Evolutionary conservation across 2,329 filamentous ascomycete species (phyloP).

Genomic region (Dendryphion nanum): DNA sequence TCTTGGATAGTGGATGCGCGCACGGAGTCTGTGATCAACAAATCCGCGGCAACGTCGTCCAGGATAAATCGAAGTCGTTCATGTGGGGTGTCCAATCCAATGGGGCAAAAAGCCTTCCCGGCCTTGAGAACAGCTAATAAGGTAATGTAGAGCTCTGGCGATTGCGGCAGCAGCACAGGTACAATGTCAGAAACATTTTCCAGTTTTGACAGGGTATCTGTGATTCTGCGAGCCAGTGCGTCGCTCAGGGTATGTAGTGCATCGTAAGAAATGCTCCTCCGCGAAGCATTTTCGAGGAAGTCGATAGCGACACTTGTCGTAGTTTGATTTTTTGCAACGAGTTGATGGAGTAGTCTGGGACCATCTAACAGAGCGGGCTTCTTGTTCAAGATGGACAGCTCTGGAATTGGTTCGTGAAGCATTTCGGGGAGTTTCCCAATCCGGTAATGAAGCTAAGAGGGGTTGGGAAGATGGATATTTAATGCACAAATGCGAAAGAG

Average conservation of each 20-base stretch:
- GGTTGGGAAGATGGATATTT: background rate
- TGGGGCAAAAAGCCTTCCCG: constrained; percentile 81
- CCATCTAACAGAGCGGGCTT: constrained; percentile 54
- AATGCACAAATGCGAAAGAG: background rate
- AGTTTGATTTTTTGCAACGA: constrained; percentile 53
- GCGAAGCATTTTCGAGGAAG: constrained; percentile 54
- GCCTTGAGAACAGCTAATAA: constrained; percentile 76
- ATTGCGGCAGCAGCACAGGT: constrained; percentile 76
- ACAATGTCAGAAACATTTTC: constrained; percentile 53
- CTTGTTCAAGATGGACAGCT: constrained; percentile 54
- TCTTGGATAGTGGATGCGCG: constrained; percentile 43
- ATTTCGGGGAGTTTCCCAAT: constrained; percentile 21
- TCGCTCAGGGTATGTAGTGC: constrained; percentile 61
- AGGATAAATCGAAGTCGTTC: constrained; percentile 80
- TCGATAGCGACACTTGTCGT: constrained; percentile 57
- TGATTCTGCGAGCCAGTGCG: constrained; percentile 48
- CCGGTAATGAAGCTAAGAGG: constrained; percentile 8
- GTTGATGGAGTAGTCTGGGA: constrained; percentile 58
- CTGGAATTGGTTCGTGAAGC: constrained; percentile 15
- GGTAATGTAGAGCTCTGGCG: constrained; percentile 72
- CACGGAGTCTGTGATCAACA: constrained; percentile 64
- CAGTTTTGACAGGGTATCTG: constrained; percentile 16
- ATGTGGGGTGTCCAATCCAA: constrained; percentile 73
- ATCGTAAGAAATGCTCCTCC: constrained; percentile 57
- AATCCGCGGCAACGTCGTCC: constrained; percentile 67